Base-by-base conservation (phyloP, 306 rosid species). In the Dryas octopetala region DNA sequence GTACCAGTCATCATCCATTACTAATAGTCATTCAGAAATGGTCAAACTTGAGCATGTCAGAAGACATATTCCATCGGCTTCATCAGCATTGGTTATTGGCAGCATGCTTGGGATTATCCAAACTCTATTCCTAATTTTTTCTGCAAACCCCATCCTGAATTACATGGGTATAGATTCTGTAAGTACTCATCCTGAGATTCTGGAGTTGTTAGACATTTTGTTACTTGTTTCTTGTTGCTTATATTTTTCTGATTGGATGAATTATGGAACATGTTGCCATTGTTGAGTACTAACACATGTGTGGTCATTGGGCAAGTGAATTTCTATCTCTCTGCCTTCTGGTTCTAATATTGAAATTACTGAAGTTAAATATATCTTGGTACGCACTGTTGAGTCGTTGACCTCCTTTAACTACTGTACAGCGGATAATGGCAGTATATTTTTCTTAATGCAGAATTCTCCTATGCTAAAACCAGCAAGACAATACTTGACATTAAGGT, bases 151-250 rank as follows among this genome's bases (percentile, higher is more conserved):
- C 73, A 60, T 91, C 28, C 76, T 91, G 76, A 87, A 73, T 74
- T 91, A 80, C 89, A 91, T 91, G 96, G 93, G 93, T 49, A 84
- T 89, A 40, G 49, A 71, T 74, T 84, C 93, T 70, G 96, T 91
- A 85, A 82, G 93, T 70, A 55, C 78, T 77, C 55, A 28, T 49
- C 26, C 23, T 26, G 58, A 49, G 48, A 32, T 66, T 32, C 28
- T 11, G 26, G 41, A 41, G 10, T 46, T 5, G 17, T 65, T 65
- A 66, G 43, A 67, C 23, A 46, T 47, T 19, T 46, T 65, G 40
- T 6, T 45, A 9, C 12, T 3, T 3, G 11, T 66, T 66, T 8
- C 17, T 47, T 19, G 8, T 0, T 48, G 10, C 2, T 66, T 5
- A 0, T 16, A 9, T 10, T 64, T 9, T 9, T 44, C 16, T 45